Conservation (phyloP, 495 filamentous ascomycete species). For the Trichoderma erinaceum region DNA sequence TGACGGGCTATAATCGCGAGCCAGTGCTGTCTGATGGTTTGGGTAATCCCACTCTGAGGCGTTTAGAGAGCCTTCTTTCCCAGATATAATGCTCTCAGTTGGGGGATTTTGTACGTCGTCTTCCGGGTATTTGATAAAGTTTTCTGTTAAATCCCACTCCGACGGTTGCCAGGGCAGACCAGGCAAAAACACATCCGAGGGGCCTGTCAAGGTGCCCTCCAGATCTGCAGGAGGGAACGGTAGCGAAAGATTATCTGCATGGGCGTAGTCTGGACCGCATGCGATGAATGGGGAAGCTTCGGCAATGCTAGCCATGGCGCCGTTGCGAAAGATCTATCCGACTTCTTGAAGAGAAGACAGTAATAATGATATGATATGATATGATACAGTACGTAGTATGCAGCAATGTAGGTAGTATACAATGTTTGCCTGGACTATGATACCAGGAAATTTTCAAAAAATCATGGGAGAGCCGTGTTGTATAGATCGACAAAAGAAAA, state of each 20-base stretch:
- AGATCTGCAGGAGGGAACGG: not conserved
- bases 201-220: not conserved
- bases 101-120: not conserved
- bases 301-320: not conserved
- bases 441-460: not conserved
- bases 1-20: not conserved
- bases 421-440: not conserved
- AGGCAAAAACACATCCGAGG: not conserved
- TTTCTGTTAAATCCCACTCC: not conserved
- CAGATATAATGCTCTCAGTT: not conserved
- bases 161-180: not conserved
- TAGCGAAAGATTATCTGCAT: not conserved
- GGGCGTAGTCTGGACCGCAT: constrained; percentile 1
- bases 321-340: not conserved
- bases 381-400: not conserved
- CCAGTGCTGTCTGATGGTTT: not conserved
- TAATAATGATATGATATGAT: not conserved
- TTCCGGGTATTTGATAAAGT: not conserved
- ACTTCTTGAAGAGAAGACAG: not conserved
- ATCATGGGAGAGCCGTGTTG: not conserved
- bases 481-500: not conserved
- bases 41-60: not conserved
- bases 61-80: not conserved
- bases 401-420: not conserved
- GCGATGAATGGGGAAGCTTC: not conserved